A percentile compares a stretch with the other conserved stretches of the same genome.
These are phyloP conservation scores for Metschnikowia arizonensis DNA, from an alignment of 805 yeast genomes.

Conservation along the genomic window DNA sequence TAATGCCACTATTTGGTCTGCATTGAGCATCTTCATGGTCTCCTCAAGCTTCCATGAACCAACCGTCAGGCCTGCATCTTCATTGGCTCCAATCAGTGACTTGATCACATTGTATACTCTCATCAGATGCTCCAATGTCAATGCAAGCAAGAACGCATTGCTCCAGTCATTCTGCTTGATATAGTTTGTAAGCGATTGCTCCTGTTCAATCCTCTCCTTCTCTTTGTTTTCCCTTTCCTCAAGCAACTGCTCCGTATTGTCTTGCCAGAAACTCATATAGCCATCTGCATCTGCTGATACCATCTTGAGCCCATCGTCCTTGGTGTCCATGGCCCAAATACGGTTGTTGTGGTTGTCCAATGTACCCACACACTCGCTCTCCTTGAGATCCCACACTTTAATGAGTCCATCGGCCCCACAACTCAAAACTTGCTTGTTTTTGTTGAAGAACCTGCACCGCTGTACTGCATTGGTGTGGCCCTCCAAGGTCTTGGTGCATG, in stretches of 20 bases:
- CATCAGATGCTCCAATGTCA: conserved; percentile 87
- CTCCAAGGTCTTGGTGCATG: conserved; percentile 79
- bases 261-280: conserved; percentile 82
- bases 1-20: conserved; percentile 56
- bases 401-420: conserved; percentile 94
- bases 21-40: conserved; percentile 52
- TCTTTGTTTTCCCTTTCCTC: conserved; percentile 47
- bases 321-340: conserved; percentile 82
- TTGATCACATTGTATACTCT: conserved; percentile 73
- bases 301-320: conserved; percentile 63
- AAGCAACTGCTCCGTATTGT: conserved; percentile 72
- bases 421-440: conserved; percentile 62
- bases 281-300: conserved; percentile 96
- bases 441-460: conserved; percentile 65
- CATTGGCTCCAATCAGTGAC: conserved; percentile 50
- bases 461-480: conserved; percentile 94
- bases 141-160: conserved; percentile 80
- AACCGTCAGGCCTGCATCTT: conserved; percentile 46
- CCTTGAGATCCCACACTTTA: conserved; percentile 78
- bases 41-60: conserved; percentile 62
- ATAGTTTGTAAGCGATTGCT: conserved; percentile 77
- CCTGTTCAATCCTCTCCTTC: conserved; percentile 70
- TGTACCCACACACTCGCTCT: conserved; percentile 71
- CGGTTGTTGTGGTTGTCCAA: conserved; percentile 89
- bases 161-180: conserved; percentile 76